Base-by-base conservation (phyloP, 2,329 filamentous ascomycete species). In the Penicillium capsulatum region DNA sequence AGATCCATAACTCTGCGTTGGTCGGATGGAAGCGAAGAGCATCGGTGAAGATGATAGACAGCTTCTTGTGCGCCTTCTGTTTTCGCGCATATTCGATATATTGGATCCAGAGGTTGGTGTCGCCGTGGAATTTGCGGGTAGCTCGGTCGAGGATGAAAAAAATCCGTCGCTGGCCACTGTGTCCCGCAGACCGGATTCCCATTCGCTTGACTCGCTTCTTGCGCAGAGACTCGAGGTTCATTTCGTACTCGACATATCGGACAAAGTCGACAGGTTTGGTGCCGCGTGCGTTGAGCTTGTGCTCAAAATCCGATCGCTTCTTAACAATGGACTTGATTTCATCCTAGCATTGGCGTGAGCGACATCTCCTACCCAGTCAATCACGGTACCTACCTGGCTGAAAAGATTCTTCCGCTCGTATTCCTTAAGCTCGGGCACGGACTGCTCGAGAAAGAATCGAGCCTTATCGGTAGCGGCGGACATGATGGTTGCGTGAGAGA, bases 401-500 rank as follows among this genome's bases (percentile, higher is more conserved):
- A 98, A 98, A 54, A 98, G 85, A 55, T 87, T 83, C 66, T 95
- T 96, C 51, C 86, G 80, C 67, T 94, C 86, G 65, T 88, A 94
- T 58, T 95, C 89, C 48, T 89, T 87, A 41, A 98, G 77, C 65
- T 97, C 90, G 11, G 90, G 88, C 30, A 96, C 86, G 2, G 86
- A 84, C 54, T 91, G 84, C 71, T 98, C 92, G 50, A 97, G 78
- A 67, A 86, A 96, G 69, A 91, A 97, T 42, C 91, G 86, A 40
- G 91, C 92, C 69, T 96, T 97, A 60, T 97, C 92, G 48, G 86
- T 84, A 42, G 92, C 83, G 29, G 81, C 84, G 1, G 89, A 79
- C 88, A 95, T 94, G 44, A 36, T 57, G 58, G 57, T 42, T 31
- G 38, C 38, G 38, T 20, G 45, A 30, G 26, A 47, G 40, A 50